Base-by-base conservation (phyloP, 305 asterid species). In the Fraxinus platypoda region DNA sequence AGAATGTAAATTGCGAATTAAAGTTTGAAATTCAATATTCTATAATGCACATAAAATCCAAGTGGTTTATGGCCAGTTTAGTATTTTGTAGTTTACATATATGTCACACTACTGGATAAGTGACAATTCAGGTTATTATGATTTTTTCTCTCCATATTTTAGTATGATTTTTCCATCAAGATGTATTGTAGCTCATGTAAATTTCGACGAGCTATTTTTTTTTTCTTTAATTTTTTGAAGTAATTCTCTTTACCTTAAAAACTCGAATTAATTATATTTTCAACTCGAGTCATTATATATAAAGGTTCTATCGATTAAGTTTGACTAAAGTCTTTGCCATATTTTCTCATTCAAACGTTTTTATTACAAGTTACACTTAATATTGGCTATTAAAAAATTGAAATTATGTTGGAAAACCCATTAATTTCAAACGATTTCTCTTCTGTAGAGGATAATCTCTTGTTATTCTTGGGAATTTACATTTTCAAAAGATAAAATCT, bases 1-100 rank as follows among this genome's bases (percentile, higher is more conserved):
- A 59, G 52, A 79, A 79, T 8, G 28, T 3, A 54, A 35, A 25
- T 46, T 37, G 19, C 19, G 28, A 26, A 70, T 83, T 30, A 57
- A 76, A 37, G 41, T 59, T 79, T 57, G 17, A 33, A 54, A 83
- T 79, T 41, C 79, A 30, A 30, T 41, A 75, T 43, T 80, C 21
- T 70, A 64, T 31, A 49, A 49, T 62, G 81, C 72, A 68, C 26
- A 62, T 13, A 41, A 59, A 38, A 73, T 59, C 9, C 38, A 21
- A 64, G 41, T 15, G 79, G 31, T 73, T 62, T 23, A 62, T 62
- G 28, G 31, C 71, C 71, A 21, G 26, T 62, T 62, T 62, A 62
- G 71, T 62, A 21, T 23, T 8, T 8, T 64, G 31, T 25, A 2
- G 28, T 64, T 19, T 57, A n/a, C 68, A 21, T 7, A 19, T 21